Evolutionary conservation across 495 filamentous ascomycete species (phyloP).

Genomic region (Evernia prunastri): DNA sequence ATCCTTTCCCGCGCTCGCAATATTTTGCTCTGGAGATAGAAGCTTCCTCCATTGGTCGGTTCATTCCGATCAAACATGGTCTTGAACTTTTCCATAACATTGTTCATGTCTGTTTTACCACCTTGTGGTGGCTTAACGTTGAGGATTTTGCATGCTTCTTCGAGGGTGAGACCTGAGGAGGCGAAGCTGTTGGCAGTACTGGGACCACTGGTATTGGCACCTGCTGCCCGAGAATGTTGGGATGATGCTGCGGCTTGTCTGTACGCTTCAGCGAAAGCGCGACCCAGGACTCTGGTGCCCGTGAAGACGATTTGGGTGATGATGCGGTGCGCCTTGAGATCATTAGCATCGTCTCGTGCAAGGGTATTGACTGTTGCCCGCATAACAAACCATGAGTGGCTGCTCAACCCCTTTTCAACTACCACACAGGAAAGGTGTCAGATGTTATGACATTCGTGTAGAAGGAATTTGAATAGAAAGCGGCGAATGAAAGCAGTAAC

Average conservation of each 20-base stretch:
- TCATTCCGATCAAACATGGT: slow-evolving; percentile 89
- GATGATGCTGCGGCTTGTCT: slow-evolving; percentile 82
- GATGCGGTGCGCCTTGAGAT: slow-evolving; percentile 78
- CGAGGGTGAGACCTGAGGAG: slow-evolving; percentile 72
- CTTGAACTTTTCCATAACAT: slow-evolving; percentile 83
- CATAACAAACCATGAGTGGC: background rate
- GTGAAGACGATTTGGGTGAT: slow-evolving; percentile 88
- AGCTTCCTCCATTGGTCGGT: slow-evolving; percentile 89
- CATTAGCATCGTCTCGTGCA: background rate
- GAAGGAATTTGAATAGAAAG: background rate
- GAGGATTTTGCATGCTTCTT: slow-evolving; percentile 95
- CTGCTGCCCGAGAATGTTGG: slow-evolving; percentile 64
- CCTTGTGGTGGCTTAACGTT: slow-evolving; percentile 85
- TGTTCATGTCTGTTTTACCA: slow-evolving; percentile 68
- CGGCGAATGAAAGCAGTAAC: background rate
- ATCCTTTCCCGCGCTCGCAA: slow-evolving; percentile 84
- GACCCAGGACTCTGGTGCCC: slow-evolving; percentile 83
- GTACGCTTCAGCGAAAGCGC: slow-evolving; percentile 86
- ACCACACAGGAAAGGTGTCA: background rate
- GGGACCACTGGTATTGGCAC: slow-evolving; percentile 41
- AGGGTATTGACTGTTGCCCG: background rate
- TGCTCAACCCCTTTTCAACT: background rate
- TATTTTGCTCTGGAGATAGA: slow-evolving; percentile 97
- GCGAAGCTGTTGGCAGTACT: slow-evolving; percentile 46
- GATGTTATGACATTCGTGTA: background rate